phyloP scores from a whole-genome alignment of 2,329 filamentous ascomycete species.

The Aspergillus versicolor region DNA sequence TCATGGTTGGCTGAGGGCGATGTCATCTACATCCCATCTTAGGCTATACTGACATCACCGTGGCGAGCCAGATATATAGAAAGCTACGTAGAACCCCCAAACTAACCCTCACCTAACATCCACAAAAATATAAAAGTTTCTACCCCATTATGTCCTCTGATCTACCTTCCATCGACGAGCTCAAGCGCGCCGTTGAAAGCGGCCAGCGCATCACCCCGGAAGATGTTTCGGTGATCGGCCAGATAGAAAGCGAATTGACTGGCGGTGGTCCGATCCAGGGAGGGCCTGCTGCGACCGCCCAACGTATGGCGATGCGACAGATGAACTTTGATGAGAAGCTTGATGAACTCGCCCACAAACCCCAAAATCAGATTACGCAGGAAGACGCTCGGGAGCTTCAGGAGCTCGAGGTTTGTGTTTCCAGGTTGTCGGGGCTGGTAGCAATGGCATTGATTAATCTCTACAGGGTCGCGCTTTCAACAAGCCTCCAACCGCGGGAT shows the following conservation, averaged over 20 bases:
- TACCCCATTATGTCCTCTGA: constrained; percentile 6
- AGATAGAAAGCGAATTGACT: constrained; percentile 32
- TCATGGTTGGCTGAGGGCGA: not conserved
- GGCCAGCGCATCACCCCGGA: constrained; percentile 34
- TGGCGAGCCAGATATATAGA: not conserved
- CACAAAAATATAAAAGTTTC: not conserved
- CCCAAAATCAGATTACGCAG: constrained; percentile 32
- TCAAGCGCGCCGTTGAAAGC: constrained; percentile 31
- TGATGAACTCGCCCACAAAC: constrained; percentile 32
- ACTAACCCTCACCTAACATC: not conserved
- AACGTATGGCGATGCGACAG: constrained; percentile 33
- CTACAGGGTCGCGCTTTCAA: constrained; percentile 36
- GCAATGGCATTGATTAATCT: not conserved
- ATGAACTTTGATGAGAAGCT: constrained; percentile 35
- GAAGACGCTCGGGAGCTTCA: constrained; percentile 34
- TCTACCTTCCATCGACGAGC: constrained; percentile 23
- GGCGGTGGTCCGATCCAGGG: constrained; percentile 31
- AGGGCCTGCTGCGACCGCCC: constrained; percentile 35
- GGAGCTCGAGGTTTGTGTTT: constrained; percentile 23
- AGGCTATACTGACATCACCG: constrained; percentile 6
- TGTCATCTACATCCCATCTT: not conserved
- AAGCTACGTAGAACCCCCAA: constrained; percentile 1
- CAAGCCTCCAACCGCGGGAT: constrained; percentile 29
- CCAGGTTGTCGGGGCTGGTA: not conserved
- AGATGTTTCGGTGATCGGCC: constrained; percentile 33